Percentiles rank a stretch among this genome's conserved stretches.
These are phyloP conservation scores for Manihot esculenta DNA, from an alignment of 441 rosid genomes.

Conservation along the genomic window DNA sequence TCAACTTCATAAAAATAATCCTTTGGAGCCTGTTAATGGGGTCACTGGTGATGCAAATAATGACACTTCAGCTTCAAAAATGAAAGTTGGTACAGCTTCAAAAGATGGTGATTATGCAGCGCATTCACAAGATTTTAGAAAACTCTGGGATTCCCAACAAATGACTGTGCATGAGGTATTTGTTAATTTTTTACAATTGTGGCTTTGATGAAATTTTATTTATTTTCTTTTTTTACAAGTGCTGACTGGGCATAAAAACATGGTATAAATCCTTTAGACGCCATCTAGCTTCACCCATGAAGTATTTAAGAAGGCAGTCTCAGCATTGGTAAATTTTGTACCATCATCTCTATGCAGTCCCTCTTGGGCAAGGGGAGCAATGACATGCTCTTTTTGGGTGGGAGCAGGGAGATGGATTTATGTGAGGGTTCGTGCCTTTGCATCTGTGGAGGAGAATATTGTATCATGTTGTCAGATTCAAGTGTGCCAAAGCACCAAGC, in stretches of 20 bases:
- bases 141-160: conserved; percentile 32
- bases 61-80: conserved; percentile 36
- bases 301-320: not conserved
- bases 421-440: not conserved
- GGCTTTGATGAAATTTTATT: not conserved
- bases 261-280: not conserved
- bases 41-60: conserved; percentile 27
- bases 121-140: conserved; percentile 35
- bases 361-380: not conserved
- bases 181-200: conserved; percentile 7
- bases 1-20: conserved; percentile 29
- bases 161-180: conserved; percentile 39
- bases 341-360: not conserved
- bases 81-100: conserved; percentile 25
- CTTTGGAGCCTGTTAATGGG: conserved; percentile 24
- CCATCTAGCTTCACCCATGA: not conserved
- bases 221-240: not conserved
- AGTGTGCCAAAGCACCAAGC: not conserved
- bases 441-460: not conserved
- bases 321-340: not conserved
- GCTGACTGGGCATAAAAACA: not conserved
- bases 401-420: not conserved
- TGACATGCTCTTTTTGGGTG: not conserved
- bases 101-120: conserved; percentile 24
- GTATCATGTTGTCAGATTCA: not conserved